Evolutionary conservation across 2,329 filamentous ascomycete genomes (phyloP).

Genomic region (Sclerotinia subarctica): DNA sequence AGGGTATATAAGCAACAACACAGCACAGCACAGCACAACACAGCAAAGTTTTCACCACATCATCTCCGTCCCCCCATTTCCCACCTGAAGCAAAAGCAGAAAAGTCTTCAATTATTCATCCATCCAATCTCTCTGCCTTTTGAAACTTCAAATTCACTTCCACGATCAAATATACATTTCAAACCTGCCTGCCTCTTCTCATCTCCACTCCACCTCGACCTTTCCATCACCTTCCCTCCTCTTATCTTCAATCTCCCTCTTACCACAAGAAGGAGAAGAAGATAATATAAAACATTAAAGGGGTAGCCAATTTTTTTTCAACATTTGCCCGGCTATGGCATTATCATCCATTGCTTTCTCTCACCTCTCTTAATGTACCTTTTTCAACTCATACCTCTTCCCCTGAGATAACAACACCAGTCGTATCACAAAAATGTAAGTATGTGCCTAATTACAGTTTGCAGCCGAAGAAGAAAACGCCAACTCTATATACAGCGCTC

Average conservation of each 20-base stretch:
- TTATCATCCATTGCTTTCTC: not conserved
- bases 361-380: not conserved
- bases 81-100: not conserved
- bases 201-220: not conserved
- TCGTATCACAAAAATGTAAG: not conserved
- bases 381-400: not conserved
- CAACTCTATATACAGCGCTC: constrained; percentile 15
- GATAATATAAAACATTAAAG: constrained; percentile 18
- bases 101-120: not conserved
- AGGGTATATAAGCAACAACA: constrained; percentile 21
- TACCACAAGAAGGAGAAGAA: not conserved
- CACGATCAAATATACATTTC: constrained; percentile 3
- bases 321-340: constrained; percentile 1
- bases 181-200: not conserved
- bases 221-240: not conserved
- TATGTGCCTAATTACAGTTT: constrained; percentile 7
- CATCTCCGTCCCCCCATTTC: not conserved
- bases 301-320: not conserved
- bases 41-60: not conserved
- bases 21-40: constrained; percentile 15
- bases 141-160: not conserved
- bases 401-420: not conserved
- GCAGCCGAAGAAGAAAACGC: not conserved
- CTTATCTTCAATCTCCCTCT: not conserved
- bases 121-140: not conserved